Conservation (phyloP, 257 asterid genomes). For the Capsicum baccatum region DNA sequence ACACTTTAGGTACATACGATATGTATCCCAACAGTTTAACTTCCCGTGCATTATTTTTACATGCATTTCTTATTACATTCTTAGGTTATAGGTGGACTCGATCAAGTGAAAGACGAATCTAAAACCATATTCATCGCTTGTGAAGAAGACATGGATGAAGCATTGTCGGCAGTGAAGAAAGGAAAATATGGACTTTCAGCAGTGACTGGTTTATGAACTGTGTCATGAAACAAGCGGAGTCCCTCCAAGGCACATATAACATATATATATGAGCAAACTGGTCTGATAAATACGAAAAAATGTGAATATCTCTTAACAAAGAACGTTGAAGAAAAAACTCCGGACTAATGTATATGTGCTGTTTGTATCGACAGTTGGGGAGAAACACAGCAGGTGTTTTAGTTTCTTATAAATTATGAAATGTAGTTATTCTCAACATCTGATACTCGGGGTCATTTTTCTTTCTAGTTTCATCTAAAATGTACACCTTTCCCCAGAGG, state of each 20-base stretch:
- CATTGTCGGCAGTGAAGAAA: constrained; percentile 61
- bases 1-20: not conserved
- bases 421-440: not conserved
- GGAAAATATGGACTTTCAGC: constrained; percentile 74
- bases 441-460: not conserved
- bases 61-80: constrained; percentile 19
- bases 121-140: constrained; percentile 71
- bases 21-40: constrained; percentile 11
- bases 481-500: not conserved
- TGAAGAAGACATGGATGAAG: constrained; percentile 86
- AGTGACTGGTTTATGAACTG: constrained; percentile 90
- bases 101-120: constrained; percentile 52
- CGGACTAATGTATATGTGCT: not conserved
- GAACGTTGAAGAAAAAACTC: not conserved
- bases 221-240: constrained; percentile 83
- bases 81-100: constrained; percentile 55
- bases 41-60: constrained; percentile 1
- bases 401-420: not conserved
- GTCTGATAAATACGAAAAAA: not conserved
- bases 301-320: not conserved
- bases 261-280: not conserved
- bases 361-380: not conserved
- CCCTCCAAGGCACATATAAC: constrained; percentile 47
- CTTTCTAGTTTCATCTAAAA: not conserved
- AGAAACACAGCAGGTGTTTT: not conserved